Conservation (phyloP, 2,329 filamentous ascomycete genomes). For the Colletotrichum ledebouriae region DNA sequence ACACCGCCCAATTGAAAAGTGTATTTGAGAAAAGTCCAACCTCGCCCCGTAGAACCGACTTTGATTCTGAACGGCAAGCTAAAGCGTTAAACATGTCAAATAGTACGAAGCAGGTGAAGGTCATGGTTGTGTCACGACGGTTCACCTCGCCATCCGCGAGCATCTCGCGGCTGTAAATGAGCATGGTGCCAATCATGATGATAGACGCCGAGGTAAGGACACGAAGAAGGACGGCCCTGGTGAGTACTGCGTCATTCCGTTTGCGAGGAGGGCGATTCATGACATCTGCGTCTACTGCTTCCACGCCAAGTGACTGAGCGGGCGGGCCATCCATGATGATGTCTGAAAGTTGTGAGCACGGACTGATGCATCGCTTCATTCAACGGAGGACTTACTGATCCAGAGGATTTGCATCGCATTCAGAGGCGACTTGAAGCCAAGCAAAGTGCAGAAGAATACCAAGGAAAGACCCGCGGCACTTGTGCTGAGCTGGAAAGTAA, state of each 20-base stretch:
- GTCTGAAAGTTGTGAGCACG: constrained; percentile 67
- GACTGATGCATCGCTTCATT: neutral
- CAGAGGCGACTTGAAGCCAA: constrained; percentile 94
- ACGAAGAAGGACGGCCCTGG: constrained; percentile 81
- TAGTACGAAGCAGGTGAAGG: constrained; percentile 97
- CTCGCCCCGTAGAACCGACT: constrained; percentile 89
- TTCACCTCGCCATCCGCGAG: constrained; percentile 83
- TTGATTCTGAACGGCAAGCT: constrained; percentile 90
- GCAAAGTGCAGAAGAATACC: constrained; percentile 90
- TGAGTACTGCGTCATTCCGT: constrained; percentile 92
- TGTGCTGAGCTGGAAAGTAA: constrained; percentile 98
- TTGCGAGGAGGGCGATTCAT: constrained; percentile 90
- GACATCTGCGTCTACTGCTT: constrained; percentile 92
- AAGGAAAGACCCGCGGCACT: constrained; percentile 93
- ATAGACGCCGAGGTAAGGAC: constrained; percentile 89
- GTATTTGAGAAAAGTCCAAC: constrained; percentile 86
- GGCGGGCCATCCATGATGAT: constrained; percentile 99
- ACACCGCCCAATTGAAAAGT: constrained; percentile 97
- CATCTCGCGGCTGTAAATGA: constrained; percentile 95
- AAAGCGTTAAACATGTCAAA: constrained; percentile 99
- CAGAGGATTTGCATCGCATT: constrained; percentile 99
- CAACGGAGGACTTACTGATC: constrained; percentile 83
- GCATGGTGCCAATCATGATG: constrained; percentile 93
- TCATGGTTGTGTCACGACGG: constrained; percentile 97
- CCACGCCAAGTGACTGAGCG: constrained; percentile 95